phyloP scores from a whole-genome alignment of 2,329 filamentous ascomycete species.

The Colletotrichum salicis region DNA sequence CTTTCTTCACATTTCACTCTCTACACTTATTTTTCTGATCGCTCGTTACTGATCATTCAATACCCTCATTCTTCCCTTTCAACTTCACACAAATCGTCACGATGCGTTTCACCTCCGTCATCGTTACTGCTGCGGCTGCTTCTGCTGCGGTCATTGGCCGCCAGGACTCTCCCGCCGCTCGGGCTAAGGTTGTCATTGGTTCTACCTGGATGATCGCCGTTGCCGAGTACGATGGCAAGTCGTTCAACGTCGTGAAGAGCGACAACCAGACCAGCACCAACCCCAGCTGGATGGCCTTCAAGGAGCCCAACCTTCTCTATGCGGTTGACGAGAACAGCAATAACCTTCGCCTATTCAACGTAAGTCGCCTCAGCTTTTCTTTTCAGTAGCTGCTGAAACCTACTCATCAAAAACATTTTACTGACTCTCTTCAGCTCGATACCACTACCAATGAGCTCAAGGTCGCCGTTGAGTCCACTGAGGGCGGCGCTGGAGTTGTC shows the following conservation, averaged over 20 bases:
- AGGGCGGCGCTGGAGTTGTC: slow-evolving; percentile 41
- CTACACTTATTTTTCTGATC: neutral
- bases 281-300: slow-evolving; percentile 60
- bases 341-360: slow-evolving; percentile 51
- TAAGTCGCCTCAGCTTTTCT: slow-evolving; percentile 8
- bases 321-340: slow-evolving; percentile 59
- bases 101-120: slow-evolving; percentile 25
- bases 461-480: slow-evolving; percentile 39
- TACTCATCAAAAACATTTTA: neutral
- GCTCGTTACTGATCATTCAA: neutral
- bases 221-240: slow-evolving; percentile 53
- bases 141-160: slow-evolving; percentile 27
- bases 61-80: neutral
- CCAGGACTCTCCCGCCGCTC: slow-evolving; percentile 2
- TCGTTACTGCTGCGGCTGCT: slow-evolving; percentile 19
- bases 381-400: no score
- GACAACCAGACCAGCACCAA: slow-evolving; percentile 42
- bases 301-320: slow-evolving; percentile 53
- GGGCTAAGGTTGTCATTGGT: slow-evolving; percentile 52
- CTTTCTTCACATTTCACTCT: neutral
- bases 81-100: neutral
- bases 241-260: slow-evolving; percentile 52
- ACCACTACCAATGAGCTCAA: slow-evolving; percentile 43
- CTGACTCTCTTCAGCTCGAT: slow-evolving; percentile 43
- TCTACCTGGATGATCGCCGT: slow-evolving; percentile 52